Conservation (phyloP, 331 rosid genomes). For the Pyrus hybrid region DNA sequence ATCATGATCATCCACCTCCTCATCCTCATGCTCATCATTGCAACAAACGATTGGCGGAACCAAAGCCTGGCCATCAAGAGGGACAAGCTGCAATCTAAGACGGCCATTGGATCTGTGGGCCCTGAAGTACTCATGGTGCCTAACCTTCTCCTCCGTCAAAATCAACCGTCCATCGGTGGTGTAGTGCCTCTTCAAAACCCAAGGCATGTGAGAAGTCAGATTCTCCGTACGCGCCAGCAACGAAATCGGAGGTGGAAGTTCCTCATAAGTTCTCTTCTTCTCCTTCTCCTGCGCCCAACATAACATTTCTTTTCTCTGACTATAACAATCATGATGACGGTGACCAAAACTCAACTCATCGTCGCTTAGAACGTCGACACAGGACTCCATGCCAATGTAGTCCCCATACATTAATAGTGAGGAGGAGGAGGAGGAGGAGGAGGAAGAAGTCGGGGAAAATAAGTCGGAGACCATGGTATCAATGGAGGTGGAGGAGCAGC, state of each 20-base stretch:
- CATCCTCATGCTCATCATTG: background rate
- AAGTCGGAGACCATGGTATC: background rate
- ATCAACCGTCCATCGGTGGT: slow-evolving; percentile 60
- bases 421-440: background rate
- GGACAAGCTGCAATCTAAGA: slow-evolving; percentile 58
- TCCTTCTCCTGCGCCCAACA: background rate
- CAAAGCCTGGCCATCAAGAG: slow-evolving; percentile 17
- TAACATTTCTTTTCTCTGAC: background rate
- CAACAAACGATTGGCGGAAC: background rate
- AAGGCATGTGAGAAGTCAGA: slow-evolving; percentile 49
- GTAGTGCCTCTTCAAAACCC: slow-evolving; percentile 47
- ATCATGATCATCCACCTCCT: background rate
- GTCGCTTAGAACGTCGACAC: slow-evolving; percentile 21
- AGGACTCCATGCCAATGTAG: slow-evolving; percentile 50
- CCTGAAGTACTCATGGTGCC: slow-evolving; percentile 48
- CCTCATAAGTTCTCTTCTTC: slow-evolving; percentile 2
- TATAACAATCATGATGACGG: background rate
- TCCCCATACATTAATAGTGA: slow-evolving; percentile 10
- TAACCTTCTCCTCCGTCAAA: slow-evolving; percentile 46
- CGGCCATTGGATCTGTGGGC: slow-evolving; percentile 62
- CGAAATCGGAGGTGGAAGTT: slow-evolving; percentile 62
- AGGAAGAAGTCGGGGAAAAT: background rate
- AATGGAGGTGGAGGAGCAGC: background rate
- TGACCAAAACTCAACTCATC: background rate
- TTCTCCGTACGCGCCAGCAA: slow-evolving; percentile 50